Evolutionary conservation across 2,329 filamentous ascomycete species (phyloP), one percentile per base, ranked within the genome.

Genomic region (Xylaria sp.): DNA sequence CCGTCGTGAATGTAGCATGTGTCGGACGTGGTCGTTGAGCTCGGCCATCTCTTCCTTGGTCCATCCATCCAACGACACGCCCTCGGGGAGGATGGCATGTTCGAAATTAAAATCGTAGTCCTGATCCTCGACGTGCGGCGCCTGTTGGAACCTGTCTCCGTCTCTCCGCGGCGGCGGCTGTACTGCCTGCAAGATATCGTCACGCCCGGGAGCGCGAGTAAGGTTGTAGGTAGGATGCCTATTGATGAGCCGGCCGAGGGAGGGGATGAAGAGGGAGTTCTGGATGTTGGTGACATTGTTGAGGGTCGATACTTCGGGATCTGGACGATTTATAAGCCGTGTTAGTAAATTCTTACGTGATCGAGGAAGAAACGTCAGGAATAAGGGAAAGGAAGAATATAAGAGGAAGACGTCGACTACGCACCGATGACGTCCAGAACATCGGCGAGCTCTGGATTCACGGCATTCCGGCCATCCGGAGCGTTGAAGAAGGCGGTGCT

Each of bases 271-370:
- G 10, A 97, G 88, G 0, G 93, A 96, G 78, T 97, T 97, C 76
- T 97, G 93, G 23, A 97, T 90, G 76, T 97, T 97, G 52, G 92
- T 97, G 10, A 97, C 86, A 15, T 93, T 95, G 0, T 92, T 93
- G 3, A 97, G 83, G 0, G 93, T 93, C 44, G 92, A 89, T 3
- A 97, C 90, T 81, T 97, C 92, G 51, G 93, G 93, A 75, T 97
- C 93, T 94, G 72, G 34, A 37, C 13, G 31, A 57, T 3, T 8
- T 2, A 20, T 37, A 37, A 10, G 9, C 34, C 25, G 7, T 46
- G 39, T 58, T 20, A 58, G 56, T 8, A 58, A 23, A 2, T 1
- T 1, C 12, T 8, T 31, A 48, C 25, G 4, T 46, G 39, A 15
- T 58, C 15, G n/a, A 5, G n/a, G 15, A 6, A 58, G 6, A 18